phyloP scores from a whole-genome alignment of 306 rosid genomes.

The Gleditsia sinensis region DNA sequence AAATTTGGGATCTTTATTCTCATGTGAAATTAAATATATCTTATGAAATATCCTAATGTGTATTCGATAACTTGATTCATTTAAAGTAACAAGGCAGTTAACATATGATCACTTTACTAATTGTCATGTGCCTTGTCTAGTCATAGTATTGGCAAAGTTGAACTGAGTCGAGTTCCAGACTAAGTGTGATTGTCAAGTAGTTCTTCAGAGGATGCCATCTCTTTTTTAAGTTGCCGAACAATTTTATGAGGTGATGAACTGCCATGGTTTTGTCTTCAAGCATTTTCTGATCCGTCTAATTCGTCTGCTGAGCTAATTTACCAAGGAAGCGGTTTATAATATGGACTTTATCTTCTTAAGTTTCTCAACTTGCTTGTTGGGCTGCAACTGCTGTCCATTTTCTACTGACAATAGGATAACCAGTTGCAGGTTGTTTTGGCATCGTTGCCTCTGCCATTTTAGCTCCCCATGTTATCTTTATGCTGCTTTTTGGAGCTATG shows the following conservation, averaged over 20 bases:
- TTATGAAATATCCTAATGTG: neutral
- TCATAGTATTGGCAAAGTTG: neutral
- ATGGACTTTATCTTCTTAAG: neutral
- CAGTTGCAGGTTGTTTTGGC: too few species aligned
- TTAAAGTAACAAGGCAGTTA: slow-evolving; percentile 8
- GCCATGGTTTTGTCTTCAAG: neutral
- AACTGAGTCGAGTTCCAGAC: neutral
- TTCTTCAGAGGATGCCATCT: neutral
- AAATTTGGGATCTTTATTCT: slow-evolving; percentile 14
- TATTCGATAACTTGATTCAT: neutral
- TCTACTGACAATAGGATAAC: neutral
- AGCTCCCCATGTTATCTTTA: too few species aligned
- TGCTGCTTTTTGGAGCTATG: too few species aligned
- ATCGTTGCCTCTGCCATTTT: too few species aligned
- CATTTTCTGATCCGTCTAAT: neutral
- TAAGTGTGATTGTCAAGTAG: neutral
- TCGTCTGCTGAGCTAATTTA: neutral
- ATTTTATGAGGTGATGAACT: slow-evolving; percentile 3
- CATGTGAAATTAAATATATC: neutral
- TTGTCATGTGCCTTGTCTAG: neutral
- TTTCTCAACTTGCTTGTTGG: neutral
- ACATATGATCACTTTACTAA: neutral
- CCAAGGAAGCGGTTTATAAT: neutral
- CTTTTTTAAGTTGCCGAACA: neutral
- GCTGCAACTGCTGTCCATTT: neutral